A percentile compares a stretch with the other conserved stretches of the same genome.
These are phyloP conservation scores for Kalmusia sp. DNA, from an alignment of 2,329 filamentous ascomycete species.

Conservation along the genomic window DNA sequence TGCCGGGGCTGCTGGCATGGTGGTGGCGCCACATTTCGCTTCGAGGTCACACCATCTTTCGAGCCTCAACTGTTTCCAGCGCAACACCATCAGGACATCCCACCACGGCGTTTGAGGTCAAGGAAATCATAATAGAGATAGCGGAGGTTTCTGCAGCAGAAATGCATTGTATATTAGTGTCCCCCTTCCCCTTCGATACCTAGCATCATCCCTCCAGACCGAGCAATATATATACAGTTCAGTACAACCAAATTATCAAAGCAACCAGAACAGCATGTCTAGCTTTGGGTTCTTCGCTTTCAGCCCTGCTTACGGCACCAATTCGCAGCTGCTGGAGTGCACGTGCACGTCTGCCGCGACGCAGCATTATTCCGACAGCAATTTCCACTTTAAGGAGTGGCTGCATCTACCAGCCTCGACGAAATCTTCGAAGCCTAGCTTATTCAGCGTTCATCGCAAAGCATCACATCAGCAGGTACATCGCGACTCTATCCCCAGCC, in stretches of 20 bases:
- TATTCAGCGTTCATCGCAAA: background rate
- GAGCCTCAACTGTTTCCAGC: background rate
- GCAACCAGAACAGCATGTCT: conserved; percentile 16
- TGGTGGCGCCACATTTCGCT: conserved; percentile 8
- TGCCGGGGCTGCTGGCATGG: background rate
- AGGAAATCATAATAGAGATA: conserved; percentile 16
- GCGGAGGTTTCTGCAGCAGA: background rate
- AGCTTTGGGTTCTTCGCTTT: conserved; percentile 17
- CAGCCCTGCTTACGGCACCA: conserved; percentile 17
- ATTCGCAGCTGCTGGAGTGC: conserved; percentile 16
- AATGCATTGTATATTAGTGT: conserved; percentile 28
- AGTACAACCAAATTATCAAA: background rate
- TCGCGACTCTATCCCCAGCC: conserved; percentile 4
- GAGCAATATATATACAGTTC: background rate
- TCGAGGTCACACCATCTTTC: conserved; percentile 7
- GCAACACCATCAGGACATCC: conserved; percentile 12
- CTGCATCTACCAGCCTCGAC: conserved; percentile 2
- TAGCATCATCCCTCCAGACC: background rate
- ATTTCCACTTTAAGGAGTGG: conserved; percentile 11
- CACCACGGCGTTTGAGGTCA: conserved; percentile 4
- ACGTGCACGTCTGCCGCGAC: conserved; percentile 12
- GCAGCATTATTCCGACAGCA: conserved; percentile 18
- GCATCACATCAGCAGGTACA: conserved; percentile 22
- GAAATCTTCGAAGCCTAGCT: background rate
- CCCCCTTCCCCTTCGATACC: conserved; percentile 18